These are phyloP conservation scores for Fusarium torreyae DNA, from an alignment of 2,329 filamentous ascomycete species.

Conservation along the genomic window DNA sequence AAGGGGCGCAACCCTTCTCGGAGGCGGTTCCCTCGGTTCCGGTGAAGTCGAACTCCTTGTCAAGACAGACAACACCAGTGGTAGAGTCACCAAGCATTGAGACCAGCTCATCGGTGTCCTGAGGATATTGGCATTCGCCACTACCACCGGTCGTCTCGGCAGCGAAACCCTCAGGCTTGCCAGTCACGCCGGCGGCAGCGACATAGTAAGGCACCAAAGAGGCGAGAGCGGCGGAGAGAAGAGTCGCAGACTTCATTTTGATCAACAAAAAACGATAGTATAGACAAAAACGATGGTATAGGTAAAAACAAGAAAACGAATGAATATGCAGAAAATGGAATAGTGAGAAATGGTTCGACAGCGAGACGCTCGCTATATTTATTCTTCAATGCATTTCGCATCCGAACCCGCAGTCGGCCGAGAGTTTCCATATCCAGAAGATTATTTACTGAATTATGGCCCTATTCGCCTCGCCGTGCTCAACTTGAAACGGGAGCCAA, in stretches of 20 bases:
- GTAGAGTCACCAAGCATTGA: slow-evolving; percentile 69
- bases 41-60: slow-evolving; percentile 70
- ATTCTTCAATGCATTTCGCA: neutral
- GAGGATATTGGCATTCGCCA: slow-evolving; percentile 65
- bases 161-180: slow-evolving; percentile 60
- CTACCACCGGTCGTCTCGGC: slow-evolving; percentile 73
- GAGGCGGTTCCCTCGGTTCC: slow-evolving; percentile 68
- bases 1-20: slow-evolving; percentile 71
- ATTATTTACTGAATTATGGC: slow-evolving; percentile 2
- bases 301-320: slow-evolving; percentile 8
- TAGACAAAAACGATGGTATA: neutral
- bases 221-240: slow-evolving; percentile 36
- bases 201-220: slow-evolving; percentile 29
- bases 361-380: slow-evolving; percentile 7
- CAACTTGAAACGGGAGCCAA: slow-evolving; percentile 20
- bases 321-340: slow-evolving; percentile 5
- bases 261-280: slow-evolving; percentile 12
- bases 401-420: neutral
- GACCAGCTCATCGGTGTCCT: slow-evolving; percentile 70
- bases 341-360: neutral
- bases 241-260: slow-evolving; percentile 40
- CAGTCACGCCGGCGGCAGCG: slow-evolving; percentile 47
- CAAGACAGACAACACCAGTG: slow-evolving; percentile 71
- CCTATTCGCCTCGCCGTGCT: neutral
- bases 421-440: neutral